phyloP scores from a whole-genome alignment of 805 yeast species.

The Yarrowia sp. region DNA sequence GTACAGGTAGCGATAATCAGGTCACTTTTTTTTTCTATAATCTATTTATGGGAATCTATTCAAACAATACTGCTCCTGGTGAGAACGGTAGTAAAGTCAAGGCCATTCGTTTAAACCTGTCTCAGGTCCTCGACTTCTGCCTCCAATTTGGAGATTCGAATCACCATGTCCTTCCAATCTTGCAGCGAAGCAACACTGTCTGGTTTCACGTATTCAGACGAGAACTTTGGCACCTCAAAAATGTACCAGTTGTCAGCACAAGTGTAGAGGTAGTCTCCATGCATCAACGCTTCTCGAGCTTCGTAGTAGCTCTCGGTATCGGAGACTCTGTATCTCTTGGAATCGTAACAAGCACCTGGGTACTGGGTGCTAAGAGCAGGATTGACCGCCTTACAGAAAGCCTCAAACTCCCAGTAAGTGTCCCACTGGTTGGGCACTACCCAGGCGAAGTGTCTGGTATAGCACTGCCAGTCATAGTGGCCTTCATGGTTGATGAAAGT shows the following conservation, averaged over 20 bases:
- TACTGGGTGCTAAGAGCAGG: not conserved
- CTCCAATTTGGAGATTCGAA: not conserved
- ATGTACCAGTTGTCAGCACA: constrained; percentile 15
- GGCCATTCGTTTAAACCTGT: not conserved
- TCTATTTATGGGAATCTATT: no score
- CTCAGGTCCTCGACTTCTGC: not conserved
- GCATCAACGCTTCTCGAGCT: not conserved
- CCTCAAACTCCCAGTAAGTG: constrained; percentile 2
- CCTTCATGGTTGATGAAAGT: constrained; percentile 16
- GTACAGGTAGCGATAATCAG: no score
- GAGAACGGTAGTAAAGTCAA: no score
- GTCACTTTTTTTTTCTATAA: no score
- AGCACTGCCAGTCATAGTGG: constrained; percentile 13
- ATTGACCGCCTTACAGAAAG: not conserved
- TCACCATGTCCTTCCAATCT: constrained; percentile 16
- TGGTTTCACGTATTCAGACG: not conserved
- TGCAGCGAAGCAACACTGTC: constrained; percentile 2
- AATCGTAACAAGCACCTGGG: not conserved
- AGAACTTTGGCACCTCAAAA: constrained; percentile 4
- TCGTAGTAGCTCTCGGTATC: constrained; percentile 1
- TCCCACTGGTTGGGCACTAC: constrained; percentile 13
- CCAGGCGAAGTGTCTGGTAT: not conserved
- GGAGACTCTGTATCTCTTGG: not conserved
- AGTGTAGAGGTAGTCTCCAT: constrained; percentile 1
- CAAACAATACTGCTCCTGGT: no score